Percentiles rank a stretch among this genome's conserved stretches.
Conservation (phyloP, 768 basidiomycete species). For the Russula compacta region DNA sequence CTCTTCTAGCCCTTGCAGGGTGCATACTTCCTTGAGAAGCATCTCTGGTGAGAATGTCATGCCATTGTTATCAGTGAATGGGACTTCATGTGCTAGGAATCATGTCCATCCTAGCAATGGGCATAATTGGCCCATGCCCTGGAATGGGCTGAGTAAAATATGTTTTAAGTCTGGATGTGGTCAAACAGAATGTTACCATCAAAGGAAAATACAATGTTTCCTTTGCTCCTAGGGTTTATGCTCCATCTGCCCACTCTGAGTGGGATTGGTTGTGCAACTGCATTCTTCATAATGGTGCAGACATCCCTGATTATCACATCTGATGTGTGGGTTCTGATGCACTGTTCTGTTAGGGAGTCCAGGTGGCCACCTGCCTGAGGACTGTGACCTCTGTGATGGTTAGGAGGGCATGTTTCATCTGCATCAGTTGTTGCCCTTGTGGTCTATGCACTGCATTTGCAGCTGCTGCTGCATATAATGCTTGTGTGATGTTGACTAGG, state of each 20-base stretch:
- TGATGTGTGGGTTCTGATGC: not conserved
- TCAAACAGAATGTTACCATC: not conserved
- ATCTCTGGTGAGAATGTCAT: accelerated
- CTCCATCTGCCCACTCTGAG: not conserved
- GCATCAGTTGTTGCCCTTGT: not conserved
- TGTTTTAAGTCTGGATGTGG: not conserved
- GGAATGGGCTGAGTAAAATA: not conserved
- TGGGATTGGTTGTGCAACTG: not conserved
- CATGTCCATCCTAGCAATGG: not conserved
- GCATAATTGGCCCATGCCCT: not conserved
- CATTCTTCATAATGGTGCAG: not conserved
- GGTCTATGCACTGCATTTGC: not conserved
- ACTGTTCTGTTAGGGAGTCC: not conserved
- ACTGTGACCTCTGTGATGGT: not conserved
- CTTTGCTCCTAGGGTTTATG: not conserved
- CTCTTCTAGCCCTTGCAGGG: not conserved
- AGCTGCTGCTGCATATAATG: not conserved
- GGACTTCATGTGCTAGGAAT: not conserved
- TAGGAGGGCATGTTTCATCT: not conserved
- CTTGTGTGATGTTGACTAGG: not conserved
- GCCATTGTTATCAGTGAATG: not conserved
- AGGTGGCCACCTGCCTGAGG: not conserved
- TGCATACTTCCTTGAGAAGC: not conserved
- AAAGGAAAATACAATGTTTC: not conserved
- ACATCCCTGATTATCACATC: not conserved